These are phyloP conservation scores for Cercospora canescens DNA, from an alignment of 2,329 filamentous ascomycete species.

Conservation along the genomic window DNA sequence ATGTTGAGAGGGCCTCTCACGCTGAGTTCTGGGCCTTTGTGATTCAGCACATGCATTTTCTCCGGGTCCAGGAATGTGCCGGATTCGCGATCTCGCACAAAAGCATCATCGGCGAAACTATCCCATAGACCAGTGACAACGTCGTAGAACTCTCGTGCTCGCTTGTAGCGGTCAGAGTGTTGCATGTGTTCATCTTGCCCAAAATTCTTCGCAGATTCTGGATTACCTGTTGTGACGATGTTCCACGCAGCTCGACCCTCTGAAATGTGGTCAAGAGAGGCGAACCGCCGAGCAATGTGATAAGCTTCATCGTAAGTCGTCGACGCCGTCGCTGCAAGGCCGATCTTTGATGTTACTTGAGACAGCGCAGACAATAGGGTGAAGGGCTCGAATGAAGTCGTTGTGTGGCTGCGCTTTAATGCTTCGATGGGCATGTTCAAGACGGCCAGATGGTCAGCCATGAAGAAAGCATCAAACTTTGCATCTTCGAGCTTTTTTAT, in stretches of 20 bases:
- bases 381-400: slow-evolving; percentile 56
- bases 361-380: slow-evolving; percentile 47
- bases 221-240: slow-evolving; percentile 52
- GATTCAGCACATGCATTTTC: slow-evolving; percentile 55
- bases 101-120: slow-evolving; percentile 55
- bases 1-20: slow-evolving; percentile 30
- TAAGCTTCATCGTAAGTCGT: slow-evolving; percentile 43
- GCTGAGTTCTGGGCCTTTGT: slow-evolving; percentile 43
- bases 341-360: slow-evolving; percentile 45
- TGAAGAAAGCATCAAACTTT: slow-evolving; percentile 55
- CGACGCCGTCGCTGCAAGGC: slow-evolving; percentile 38
- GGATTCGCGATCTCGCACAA: slow-evolving; percentile 49
- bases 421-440: slow-evolving; percentile 52
- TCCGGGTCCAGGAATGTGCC: slow-evolving; percentile 54
- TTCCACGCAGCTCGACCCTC: slow-evolving; percentile 48
- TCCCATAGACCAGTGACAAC: slow-evolving; percentile 33
- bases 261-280: slow-evolving; percentile 41
- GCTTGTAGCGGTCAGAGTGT: slow-evolving; percentile 52
- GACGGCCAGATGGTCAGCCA: slow-evolving; percentile 48
- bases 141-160: slow-evolving; percentile 48
- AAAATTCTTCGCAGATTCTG: slow-evolving; percentile 50
- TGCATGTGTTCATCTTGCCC: slow-evolving; percentile 47
- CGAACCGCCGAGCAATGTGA: slow-evolving; percentile 38
- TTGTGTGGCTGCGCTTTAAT: slow-evolving; percentile 58
- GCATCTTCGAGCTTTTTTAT: slow-evolving; percentile 53